Conservation (phyloP, 2,329 filamentous ascomycete genomes). For the Arthrinium phaeospermum region DNA sequence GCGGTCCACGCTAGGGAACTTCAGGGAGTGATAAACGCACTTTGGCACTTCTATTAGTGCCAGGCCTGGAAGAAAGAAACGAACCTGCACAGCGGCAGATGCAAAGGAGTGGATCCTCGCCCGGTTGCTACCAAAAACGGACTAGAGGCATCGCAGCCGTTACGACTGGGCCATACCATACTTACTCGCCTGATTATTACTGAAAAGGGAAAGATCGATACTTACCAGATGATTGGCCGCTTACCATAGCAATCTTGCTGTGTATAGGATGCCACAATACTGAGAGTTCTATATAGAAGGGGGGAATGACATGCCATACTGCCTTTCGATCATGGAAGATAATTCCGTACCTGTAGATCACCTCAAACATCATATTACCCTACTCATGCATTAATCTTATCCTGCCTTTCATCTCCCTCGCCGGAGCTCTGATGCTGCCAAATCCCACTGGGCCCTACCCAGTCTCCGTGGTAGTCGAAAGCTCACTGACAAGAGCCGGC, state of each 20-base stretch:
- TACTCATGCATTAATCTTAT: background rate
- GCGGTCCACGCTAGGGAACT: background rate
- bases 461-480: slow-evolving; percentile 13
- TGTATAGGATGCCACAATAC: background rate
- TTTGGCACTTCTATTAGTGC: background rate
- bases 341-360: background rate
- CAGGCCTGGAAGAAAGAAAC: too few relatives aligned
- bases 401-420: background rate
- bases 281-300: background rate
- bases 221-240: background rate
- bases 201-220: background rate
- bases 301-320: background rate
- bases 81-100: background rate
- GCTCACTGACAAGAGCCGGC: slow-evolving; percentile 19
- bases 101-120: background rate
- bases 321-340: background rate
- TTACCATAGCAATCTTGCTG: too few relatives aligned
- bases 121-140: background rate
- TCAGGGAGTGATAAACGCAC: too few relatives aligned
- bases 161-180: background rate
- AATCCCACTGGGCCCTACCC: slow-evolving; percentile 17
- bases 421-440: slow-evolving; percentile 12
- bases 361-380: background rate
- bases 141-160: background rate
- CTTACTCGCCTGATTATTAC: background rate